These are phyloP conservation scores for Mycena albidolilacea DNA, from an alignment of 768 basidiomycete genomes.

Conservation along the genomic window DNA sequence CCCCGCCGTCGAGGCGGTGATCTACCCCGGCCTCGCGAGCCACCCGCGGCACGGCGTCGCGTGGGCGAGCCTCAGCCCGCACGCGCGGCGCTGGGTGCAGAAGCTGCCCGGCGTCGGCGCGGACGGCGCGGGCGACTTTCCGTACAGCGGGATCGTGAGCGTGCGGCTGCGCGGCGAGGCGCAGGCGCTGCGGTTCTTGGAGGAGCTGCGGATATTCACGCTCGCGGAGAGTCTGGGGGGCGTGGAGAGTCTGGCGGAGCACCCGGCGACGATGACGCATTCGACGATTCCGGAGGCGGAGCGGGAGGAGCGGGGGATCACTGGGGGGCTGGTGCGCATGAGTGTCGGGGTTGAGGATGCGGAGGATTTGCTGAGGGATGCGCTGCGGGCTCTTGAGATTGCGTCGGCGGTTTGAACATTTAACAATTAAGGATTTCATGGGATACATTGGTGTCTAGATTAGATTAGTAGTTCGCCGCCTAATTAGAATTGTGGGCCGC, in stretches of 20 bases:
- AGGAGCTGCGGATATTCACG: slow-evolving; percentile 75
- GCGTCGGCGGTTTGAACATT: slow-evolving; percentile 45
- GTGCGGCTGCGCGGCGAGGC: slow-evolving; percentile 74
- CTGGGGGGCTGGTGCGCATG: slow-evolving; percentile 81
- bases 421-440: slow-evolving; percentile 1
- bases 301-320: slow-evolving; percentile 81
- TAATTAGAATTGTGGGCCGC: neutral
- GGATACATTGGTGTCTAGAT: slow-evolving; percentile 2
- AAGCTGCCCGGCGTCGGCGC: slow-evolving; percentile 54
- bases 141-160: slow-evolving; percentile 93
- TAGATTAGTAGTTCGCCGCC: neutral
- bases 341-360: slow-evolving; percentile 92
- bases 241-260: slow-evolving; percentile 91
- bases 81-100: slow-evolving; percentile 77
- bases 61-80: slow-evolving; percentile 72
- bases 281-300: slow-evolving; percentile 79
- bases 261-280: slow-evolving; percentile 93
- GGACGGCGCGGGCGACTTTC: slow-evolving; percentile 70
- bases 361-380: slow-evolving; percentile 84
- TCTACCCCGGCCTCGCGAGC: slow-evolving; percentile 86
- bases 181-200: slow-evolving; percentile 79
- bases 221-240: slow-evolving; percentile 94
- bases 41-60: slow-evolving; percentile 80
- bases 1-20: slow-evolving; percentile 81
- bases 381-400: slow-evolving; percentile 73